Base-by-base conservation (phyloP, 2,329 filamentous ascomycete genomes). In the Cercospora janseana region DNA sequence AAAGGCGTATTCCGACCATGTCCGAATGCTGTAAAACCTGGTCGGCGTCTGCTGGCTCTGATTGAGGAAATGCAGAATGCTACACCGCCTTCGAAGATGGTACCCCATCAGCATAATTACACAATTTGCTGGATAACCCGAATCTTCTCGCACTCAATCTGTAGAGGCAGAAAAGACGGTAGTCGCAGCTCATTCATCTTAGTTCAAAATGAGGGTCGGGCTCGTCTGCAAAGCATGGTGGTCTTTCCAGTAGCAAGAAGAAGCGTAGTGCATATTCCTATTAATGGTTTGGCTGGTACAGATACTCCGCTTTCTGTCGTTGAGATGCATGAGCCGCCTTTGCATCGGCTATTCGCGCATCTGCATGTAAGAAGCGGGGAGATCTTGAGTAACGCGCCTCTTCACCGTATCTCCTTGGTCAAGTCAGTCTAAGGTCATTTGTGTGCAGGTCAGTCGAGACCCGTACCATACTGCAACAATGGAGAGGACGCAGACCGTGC, bases 401-500 rank as follows among this genome's bases (percentile, higher is more conserved):
- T n/a, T n/a, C n/a, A n/a, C n/a, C n/a, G n/a, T n/a, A n/a, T n/a
- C n/a, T n/a, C n/a, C n/a, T n/a, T n/a, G n/a, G n/a, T n/a, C n/a
- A n/a, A n/a, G n/a, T n/a, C n/a, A n/a, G n/a, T n/a, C n/a, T n/a
- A n/a, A n/a, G n/a, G n/a, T n/a, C n/a, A n/a, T n/a, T n/a, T n/a
- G n/a, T n/a, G n/a, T n/a, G n/a, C n/a, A n/a, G n/a, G n/a, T n/a
- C 1, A 38, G 34, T 6, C 16, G 8, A 7, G 1, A 5, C 24
- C 12, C 13, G 9, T 24, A 24, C 35, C 20, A 26, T 26, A 20
- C 20, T 40, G 21, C 26, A n/a, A 40, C 21, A 12, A 44, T 44
- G 41, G 16, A 26, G 13, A 12, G n/a, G 13, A 29, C 41, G 16
- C 41, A 44, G 28, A 20, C 55, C 12, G 48, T 57, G 3, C 13